Evolutionary conservation across 2,329 filamentous ascomycete species (phyloP), one percentile per base, ranked within the genome.

Genomic region (Penicillium nordicum): DNA sequence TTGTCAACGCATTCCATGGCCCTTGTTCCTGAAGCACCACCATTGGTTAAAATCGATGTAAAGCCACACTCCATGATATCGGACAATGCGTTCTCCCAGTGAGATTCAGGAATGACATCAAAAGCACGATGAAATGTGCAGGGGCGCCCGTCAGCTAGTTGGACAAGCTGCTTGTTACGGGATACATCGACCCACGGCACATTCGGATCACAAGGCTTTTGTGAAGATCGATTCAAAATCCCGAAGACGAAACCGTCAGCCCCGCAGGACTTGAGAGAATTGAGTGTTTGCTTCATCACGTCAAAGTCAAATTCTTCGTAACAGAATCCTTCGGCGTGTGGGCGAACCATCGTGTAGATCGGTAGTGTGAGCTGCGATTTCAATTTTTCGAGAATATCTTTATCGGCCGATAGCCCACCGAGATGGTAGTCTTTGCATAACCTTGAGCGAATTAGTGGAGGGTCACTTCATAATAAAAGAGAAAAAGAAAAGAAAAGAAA

Each of bases 111-210:
- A 12, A 78, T 72, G 41, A 72, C 61, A 62, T 84, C 82, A 59
- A 84, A 80, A 0, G 81, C 82, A 8, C 80, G 74, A 63, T 84
- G 81, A 50, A 84, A 84, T 3, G 81, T 83, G 63, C 80, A 83
- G 2, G 78, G 76, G 27, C 74, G 63, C 4, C 74, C 72, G 2
- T 59, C 64, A 1, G 80, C 79, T 3, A 74, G 58, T 12, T 64
- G 53, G 0, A 84, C 74, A 6, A 83, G 65, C 45, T 74, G 67
- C 23, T 56, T 61, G 46, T 77, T 81, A 23, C 72, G 68, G n/a
- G 57, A 55, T 4, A 70, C 56, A 60, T 83, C 79, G 5, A 84
- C 66, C 50, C 51, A 49, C 14, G 34, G 12, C 3, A 16, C 6
- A 16, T 32, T 12, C 4, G 18, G 34, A 29, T 3, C 51, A 50